Conservation (phyloP, 371 early-diverging fungal species). For the Smittium culicis region DNA sequence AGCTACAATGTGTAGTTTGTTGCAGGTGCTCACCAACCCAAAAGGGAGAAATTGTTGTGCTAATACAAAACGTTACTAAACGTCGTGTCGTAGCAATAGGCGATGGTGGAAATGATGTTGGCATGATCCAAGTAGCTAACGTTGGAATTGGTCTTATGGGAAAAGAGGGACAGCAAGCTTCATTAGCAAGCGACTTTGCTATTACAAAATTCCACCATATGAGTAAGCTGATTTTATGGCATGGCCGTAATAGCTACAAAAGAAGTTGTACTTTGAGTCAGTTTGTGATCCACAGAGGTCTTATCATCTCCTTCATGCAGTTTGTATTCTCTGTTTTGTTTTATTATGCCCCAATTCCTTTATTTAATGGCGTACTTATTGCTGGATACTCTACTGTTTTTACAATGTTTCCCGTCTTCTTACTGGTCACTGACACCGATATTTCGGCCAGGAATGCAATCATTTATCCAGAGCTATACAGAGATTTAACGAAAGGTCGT, state of each 20-base stretch:
- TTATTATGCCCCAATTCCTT: slow-evolving; percentile 94
- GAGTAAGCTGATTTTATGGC: slow-evolving; percentile 80
- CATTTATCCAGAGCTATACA: no score
- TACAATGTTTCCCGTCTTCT: no score
- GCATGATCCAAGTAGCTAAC: slow-evolving; percentile 97
- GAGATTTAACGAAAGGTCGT: no score
- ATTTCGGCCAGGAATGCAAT: no score
- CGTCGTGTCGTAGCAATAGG: slow-evolving; percentile 88
- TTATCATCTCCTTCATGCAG: slow-evolving; percentile 96
- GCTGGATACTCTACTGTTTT: slow-evolving; percentile 87
- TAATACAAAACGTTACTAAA: slow-evolving; percentile 63
- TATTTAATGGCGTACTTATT: slow-evolving; percentile 69
- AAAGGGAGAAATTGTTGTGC: slow-evolving; percentile 90
- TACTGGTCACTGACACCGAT: no score
- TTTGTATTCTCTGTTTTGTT: slow-evolving; percentile 97
- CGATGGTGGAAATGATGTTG: slow-evolving; percentile 99
- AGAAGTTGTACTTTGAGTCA: slow-evolving; percentile 92
- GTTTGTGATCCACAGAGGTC: slow-evolving; percentile 98
- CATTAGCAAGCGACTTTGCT: slow-evolving; percentile 94
- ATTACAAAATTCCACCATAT: slow-evolving; percentile 84
- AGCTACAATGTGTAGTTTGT: slow-evolving; percentile 85
- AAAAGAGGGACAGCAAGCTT: slow-evolving; percentile 97
- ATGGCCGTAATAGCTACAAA: slow-evolving; percentile 94
- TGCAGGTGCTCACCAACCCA: slow-evolving; percentile 98
- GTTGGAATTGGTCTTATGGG: slow-evolving; percentile 98